Conservation (phyloP, 2,329 filamentous ascomycete genomes). For the Trichoderma sp. region DNA sequence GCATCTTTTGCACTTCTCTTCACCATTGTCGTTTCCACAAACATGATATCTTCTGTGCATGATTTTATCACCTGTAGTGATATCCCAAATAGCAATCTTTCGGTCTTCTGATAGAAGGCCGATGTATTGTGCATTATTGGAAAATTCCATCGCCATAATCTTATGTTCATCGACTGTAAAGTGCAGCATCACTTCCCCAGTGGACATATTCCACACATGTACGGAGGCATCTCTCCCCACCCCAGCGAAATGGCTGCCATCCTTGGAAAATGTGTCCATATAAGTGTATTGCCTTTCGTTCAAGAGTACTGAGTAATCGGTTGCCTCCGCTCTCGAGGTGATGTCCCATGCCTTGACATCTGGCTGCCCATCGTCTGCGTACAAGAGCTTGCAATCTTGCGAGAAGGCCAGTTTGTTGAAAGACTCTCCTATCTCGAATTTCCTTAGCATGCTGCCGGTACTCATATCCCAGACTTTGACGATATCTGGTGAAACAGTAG, state of each 20-base stretch:
- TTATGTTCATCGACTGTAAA: neutral
- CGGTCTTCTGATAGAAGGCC: neutral
- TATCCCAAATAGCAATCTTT: neutral
- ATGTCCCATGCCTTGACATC: neutral
- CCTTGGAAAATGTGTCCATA: neutral
- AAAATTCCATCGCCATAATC: neutral
- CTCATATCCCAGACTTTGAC: neutral
- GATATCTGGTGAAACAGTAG: neutral
- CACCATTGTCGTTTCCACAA: neutral
- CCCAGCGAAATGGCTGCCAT: neutral
- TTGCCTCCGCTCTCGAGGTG: neutral
- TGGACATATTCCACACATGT: neutral
- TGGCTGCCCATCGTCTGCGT: neutral
- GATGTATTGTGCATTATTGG: neutral
- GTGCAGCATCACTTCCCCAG: neutral
- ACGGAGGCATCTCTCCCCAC: neutral
- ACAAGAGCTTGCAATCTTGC: too few species aligned
- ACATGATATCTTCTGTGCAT: neutral
- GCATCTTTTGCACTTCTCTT: neutral
- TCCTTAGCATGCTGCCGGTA: neutral
- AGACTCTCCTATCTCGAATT: neutral
- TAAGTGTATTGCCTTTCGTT: neutral
- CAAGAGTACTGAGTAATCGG: neutral
- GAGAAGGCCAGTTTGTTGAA: neutral
- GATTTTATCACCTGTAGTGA: neutral